Percentiles rank a stretch among this genome's conserved stretches.
Evolutionary conservation across 306 rosid species (phyloP).

Genomic region (Biancaea sappan): DNA sequence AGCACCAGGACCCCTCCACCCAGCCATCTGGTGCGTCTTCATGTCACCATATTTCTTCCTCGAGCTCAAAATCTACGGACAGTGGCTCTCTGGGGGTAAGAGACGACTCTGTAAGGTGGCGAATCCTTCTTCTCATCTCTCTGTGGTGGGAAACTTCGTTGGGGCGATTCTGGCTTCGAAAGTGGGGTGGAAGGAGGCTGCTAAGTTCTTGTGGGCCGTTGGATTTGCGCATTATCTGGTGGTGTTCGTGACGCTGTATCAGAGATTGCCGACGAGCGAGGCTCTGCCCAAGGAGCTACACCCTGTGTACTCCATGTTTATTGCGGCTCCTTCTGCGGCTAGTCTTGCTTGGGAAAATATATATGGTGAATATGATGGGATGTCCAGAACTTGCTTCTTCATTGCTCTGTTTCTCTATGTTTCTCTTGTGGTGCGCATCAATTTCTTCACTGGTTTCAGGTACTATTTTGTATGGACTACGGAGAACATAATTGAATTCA

Average conservation of each 20-base stretch:
- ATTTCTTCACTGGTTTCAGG: conserved; percentile 88
- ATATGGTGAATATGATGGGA: conserved; percentile 67
- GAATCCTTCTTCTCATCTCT: conserved; percentile 78
- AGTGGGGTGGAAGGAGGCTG: conserved; percentile 82
- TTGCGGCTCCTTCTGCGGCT: conserved; percentile 87
- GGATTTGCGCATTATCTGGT: conserved; percentile 86
- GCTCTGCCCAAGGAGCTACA: conserved; percentile 83
- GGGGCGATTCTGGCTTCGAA: conserved; percentile 79
- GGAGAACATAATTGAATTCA: too few relatives aligned
- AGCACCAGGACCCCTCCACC: conserved; percentile 55
- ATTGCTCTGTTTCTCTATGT: conserved; percentile 77
- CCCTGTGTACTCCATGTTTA: conserved; percentile 91
- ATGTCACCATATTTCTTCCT: conserved; percentile 75
- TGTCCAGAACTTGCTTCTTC: conserved; percentile 79
- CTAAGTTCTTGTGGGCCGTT: conserved; percentile 86
- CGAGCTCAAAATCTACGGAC: conserved; percentile 84
- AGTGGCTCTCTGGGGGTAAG: conserved; percentile 90
- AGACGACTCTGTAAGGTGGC: conserved; percentile 77
- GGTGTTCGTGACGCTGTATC: conserved; percentile 84
- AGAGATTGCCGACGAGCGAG: conserved; percentile 85
- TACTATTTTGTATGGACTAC: conserved; percentile 28
- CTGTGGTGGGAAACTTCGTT: conserved; percentile 87
- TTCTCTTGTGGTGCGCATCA: conserved; percentile 71
- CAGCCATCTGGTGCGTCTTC: conserved; percentile 70
- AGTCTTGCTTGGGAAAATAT: conserved; percentile 76